A percentile compares a stretch with the other conserved stretches of the same genome.
phyloP scores from a whole-genome alignment of 257 asterid genomes.

The Ocimum tenuiflorum region DNA sequence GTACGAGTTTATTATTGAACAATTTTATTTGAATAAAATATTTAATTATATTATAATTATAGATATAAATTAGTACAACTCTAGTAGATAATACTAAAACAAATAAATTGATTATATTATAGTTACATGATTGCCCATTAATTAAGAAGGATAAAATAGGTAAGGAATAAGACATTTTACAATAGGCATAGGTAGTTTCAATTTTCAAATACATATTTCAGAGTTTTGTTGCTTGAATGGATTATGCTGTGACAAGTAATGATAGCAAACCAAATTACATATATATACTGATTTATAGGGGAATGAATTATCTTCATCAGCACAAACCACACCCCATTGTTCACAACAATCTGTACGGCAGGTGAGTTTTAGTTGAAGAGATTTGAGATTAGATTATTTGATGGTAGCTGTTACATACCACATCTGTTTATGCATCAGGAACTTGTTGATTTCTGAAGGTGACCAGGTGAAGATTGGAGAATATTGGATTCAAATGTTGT shows the following conservation, averaged over 20 bases:
- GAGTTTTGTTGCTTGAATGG: neutral
- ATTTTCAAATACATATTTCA: neutral
- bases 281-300: constrained; percentile 32
- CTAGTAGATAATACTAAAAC: too few relatives aligned
- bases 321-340: constrained; percentile 59
- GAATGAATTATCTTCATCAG: constrained; percentile 61
- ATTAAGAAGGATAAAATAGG: too few relatives aligned
- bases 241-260: neutral
- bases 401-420: neutral
- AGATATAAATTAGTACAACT: too few relatives aligned
- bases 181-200: neutral
- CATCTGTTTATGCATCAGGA: constrained; percentile 26
- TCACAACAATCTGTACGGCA: constrained; percentile 47
- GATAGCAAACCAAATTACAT: neutral
- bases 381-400: too few relatives aligned
- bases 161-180: too few relatives aligned
- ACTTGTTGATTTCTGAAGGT: constrained; percentile 54
- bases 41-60: too few relatives aligned
- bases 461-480: constrained; percentile 57
- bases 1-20: too few relatives aligned
- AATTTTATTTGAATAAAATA: too few relatives aligned
- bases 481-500: constrained; percentile 60
- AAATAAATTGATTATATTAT: too few relatives aligned
- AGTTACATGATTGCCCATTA: too few relatives aligned
- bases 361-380: constrained; percentile 26